These are phyloP conservation scores for Rhodomyrtus tomentosa DNA, from an alignment of 345 rosid genomes.

Conservation along the genomic window DNA sequence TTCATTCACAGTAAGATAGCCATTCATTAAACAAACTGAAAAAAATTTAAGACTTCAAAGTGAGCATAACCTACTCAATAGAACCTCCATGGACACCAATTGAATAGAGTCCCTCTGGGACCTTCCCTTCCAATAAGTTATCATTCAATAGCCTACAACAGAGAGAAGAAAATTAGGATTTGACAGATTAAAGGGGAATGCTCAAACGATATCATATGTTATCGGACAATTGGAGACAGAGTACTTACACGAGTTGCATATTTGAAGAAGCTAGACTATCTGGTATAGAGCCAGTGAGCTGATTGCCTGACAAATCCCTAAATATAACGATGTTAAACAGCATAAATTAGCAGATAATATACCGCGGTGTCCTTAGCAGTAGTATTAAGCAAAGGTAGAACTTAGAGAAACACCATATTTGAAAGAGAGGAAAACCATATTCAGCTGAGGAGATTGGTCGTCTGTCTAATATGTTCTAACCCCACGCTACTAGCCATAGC, in stretches of 20 bases:
- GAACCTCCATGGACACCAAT: conserved; percentile 93
- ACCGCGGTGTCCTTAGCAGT: not conserved
- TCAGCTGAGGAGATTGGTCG: not conserved
- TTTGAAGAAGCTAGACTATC: conserved; percentile 60
- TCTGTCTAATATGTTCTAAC: not conserved
- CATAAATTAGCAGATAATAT: not conserved
- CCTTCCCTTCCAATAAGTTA: conserved; percentile 70
- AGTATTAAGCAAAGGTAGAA: not conserved
- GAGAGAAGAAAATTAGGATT: not conserved
- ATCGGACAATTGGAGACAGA: not conserved
- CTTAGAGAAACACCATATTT: not conserved
- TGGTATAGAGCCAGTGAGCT: conserved; percentile 74
- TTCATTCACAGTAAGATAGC: not conserved
- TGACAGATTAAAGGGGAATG: not conserved
- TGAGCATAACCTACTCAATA: conserved; percentile 51
- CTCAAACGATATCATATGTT: not conserved
- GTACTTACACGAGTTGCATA: conserved; percentile 68
- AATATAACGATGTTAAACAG: not conserved
- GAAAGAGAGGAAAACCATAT: not conserved
- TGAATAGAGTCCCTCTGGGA: conserved; percentile 75
- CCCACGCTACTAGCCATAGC: not conserved
- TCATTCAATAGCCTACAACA: conserved; percentile 51
- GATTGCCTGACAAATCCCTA: conserved; percentile 81
- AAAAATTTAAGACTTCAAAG: not conserved
- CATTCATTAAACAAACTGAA: not conserved